These are phyloP conservation scores for Pleurostoma richardsiae DNA, from an alignment of 2,329 filamentous ascomycete genomes.

Conservation along the genomic window DNA sequence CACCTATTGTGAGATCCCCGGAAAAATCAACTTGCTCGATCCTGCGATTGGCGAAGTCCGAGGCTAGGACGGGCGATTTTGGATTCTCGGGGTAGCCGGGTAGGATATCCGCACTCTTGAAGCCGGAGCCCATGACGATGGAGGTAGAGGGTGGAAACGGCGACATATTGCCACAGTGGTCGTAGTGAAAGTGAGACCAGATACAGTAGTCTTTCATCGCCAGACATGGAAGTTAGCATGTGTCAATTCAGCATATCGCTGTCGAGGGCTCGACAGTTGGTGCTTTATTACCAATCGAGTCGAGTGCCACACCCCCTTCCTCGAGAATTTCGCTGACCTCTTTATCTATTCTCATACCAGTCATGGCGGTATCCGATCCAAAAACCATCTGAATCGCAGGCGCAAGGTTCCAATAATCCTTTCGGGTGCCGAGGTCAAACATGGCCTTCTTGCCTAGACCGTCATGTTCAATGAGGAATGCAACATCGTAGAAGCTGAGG, in stretches of 20 bases:
- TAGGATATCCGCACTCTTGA: constrained; percentile 14
- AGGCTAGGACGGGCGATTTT: constrained; percentile 13
- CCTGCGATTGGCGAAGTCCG: constrained; percentile 12
- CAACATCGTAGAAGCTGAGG: constrained; percentile 31
- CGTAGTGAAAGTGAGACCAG: constrained; percentile 15
- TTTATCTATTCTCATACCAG: constrained; percentile 26
- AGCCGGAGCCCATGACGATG: constrained; percentile 23
- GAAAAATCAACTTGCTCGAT: constrained; percentile 9
- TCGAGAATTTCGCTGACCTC: constrained; percentile 33
- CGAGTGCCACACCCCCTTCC: constrained; percentile 24
- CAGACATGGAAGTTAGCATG: not conserved
- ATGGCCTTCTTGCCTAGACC: constrained; percentile 17
- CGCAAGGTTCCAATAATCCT: constrained; percentile 35
- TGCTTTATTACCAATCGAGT: constrained; percentile 10
- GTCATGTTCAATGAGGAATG: constrained; percentile 41
- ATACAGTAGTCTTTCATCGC: not conserved
- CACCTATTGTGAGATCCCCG: constrained; percentile 1
- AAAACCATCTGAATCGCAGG: no score
- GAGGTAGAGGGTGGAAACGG: constrained; percentile 15
- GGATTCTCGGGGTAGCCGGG: constrained; percentile 13
- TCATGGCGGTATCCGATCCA: constrained; percentile 12
- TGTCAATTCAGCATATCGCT: no score
- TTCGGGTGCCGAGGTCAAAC: constrained; percentile 29
- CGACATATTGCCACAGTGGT: constrained; percentile 17
- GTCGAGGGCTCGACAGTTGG: no score